phyloP scores from a whole-genome alignment of 2,329 filamentous ascomycete genomes.

The Ceratocystis cubensis region DNA sequence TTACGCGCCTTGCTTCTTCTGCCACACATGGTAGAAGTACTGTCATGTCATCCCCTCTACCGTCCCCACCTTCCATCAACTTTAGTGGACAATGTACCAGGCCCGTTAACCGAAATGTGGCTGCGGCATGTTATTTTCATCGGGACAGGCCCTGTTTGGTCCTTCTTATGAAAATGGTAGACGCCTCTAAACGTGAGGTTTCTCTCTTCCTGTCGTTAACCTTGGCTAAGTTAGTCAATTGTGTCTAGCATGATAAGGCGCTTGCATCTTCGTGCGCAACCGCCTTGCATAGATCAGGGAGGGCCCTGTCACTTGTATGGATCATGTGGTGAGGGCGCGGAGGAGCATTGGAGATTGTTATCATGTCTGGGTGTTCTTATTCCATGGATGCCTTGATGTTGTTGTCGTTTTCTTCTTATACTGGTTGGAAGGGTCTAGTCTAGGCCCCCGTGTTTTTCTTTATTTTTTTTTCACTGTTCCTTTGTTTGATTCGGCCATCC shows the following conservation, averaged over 20 bases:
- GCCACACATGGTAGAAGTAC: background rate
- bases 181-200: conserved; percentile 5
- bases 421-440: background rate
- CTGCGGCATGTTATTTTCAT: background rate
- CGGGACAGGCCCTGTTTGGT: background rate
- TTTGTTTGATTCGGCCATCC: conserved; percentile 6
- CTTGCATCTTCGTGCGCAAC: background rate
- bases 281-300: background rate
- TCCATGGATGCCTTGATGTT: background rate
- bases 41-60: background rate
- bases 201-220: background rate
- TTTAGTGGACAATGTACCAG: background rate
- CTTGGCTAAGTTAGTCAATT: background rate
- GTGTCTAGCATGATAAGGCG: background rate
- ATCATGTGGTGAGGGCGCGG: background rate
- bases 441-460: background rate
- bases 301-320: background rate
- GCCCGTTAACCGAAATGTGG: conserved; percentile 5
- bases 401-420: background rate
- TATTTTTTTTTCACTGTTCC: conserved; percentile 7
- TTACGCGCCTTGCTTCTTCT: background rate
- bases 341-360: background rate
- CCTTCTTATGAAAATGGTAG: background rate
- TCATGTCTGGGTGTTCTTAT: background rate
- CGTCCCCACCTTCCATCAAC: background rate